phyloP scores from a whole-genome alignment of 257 asterid species.

The Solanum rostratum region DNA sequence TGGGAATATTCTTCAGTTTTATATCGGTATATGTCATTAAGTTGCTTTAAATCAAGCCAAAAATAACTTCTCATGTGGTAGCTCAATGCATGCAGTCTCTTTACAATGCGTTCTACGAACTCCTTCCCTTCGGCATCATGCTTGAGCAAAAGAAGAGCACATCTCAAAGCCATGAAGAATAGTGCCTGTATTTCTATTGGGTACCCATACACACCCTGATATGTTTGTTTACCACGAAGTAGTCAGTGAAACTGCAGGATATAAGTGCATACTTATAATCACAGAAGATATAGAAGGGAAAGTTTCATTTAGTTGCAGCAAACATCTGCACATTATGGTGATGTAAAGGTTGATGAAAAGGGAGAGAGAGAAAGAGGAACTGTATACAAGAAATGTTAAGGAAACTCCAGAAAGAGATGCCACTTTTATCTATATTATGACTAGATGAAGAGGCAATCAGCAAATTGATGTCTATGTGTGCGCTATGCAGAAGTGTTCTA shows the following conservation, averaged over 20 bases:
- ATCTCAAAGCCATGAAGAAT: slow-evolving; percentile 66
- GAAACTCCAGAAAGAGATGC: neutral
- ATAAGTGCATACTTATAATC: neutral
- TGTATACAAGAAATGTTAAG: neutral
- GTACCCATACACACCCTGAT: slow-evolving; percentile 63
- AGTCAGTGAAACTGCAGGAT: neutral
- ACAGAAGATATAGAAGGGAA: neutral
- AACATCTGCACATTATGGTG: neutral
- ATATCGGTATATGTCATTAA: slow-evolving; percentile 50
- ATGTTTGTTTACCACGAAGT: neutral
- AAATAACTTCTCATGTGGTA: slow-evolving; percentile 70
- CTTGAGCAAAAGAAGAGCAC: slow-evolving; percentile 48
- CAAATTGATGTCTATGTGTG: neutral
- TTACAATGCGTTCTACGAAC: slow-evolving; percentile 40
- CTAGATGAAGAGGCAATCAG: neutral
- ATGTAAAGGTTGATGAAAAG: neutral
- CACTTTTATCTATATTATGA: neutral
- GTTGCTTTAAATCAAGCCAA: slow-evolving; percentile 61
- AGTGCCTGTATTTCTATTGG: slow-evolving; percentile 64
- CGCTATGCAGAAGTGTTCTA: neutral
- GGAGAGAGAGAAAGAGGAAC: neutral
- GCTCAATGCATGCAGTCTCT: slow-evolving; percentile 58
- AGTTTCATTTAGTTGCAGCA: neutral
- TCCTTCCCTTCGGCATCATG: slow-evolving; percentile 54
- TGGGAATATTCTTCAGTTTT: slow-evolving; percentile 75